Conservation (phyloP, 108 stramenopile species). For the Cyclotella distinguenda region DNA sequence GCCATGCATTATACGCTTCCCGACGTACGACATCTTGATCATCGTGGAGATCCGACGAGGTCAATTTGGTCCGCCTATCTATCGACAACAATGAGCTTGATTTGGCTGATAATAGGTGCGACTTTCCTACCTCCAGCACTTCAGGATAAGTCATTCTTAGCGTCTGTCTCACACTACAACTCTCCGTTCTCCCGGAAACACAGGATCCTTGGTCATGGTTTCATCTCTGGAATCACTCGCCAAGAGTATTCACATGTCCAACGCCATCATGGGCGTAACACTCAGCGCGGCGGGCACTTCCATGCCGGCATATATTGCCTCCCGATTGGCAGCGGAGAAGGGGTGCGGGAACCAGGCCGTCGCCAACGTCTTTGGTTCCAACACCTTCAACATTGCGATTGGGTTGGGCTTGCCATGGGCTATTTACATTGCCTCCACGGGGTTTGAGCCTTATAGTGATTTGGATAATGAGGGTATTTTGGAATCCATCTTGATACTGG, state of each 20-base stretch:
- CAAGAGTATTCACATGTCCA: conserved; percentile 63
- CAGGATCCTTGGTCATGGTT: conserved; percentile 64
- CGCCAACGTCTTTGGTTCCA: conserved; percentile 84
- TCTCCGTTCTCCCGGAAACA: background rate
- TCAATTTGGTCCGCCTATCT: conserved; percentile 45
- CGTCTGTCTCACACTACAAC: background rate
- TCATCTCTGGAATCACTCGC: conserved; percentile 70
- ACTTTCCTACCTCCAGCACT: background rate
- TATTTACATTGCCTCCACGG: conserved; percentile 52
- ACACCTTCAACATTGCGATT: conserved; percentile 88
- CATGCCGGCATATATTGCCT: conserved; percentile 54
- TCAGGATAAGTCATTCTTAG: background rate
- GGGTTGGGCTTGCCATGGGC: conserved; percentile 88
- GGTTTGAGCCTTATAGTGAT: conserved; percentile 64
- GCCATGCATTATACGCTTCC: conserved; percentile 73
- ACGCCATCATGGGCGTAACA: conserved; percentile 75
- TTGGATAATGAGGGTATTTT: conserved; percentile 63
- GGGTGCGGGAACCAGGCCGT: conserved; percentile 92
- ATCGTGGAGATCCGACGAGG: conserved; percentile 39
- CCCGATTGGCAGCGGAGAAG: conserved; percentile 74
- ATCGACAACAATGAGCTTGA: conserved; percentile 51
- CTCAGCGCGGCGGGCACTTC: conserved; percentile 77
- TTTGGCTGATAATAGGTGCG: conserved; percentile 64
- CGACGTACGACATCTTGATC: conserved; percentile 62
- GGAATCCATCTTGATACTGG: conserved; percentile 63